Evolutionary conservation across 2,329 filamentous ascomycete species (phyloP), one percentile per base, ranked within the genome.

Genomic region (Alternaria conjuncta): DNA sequence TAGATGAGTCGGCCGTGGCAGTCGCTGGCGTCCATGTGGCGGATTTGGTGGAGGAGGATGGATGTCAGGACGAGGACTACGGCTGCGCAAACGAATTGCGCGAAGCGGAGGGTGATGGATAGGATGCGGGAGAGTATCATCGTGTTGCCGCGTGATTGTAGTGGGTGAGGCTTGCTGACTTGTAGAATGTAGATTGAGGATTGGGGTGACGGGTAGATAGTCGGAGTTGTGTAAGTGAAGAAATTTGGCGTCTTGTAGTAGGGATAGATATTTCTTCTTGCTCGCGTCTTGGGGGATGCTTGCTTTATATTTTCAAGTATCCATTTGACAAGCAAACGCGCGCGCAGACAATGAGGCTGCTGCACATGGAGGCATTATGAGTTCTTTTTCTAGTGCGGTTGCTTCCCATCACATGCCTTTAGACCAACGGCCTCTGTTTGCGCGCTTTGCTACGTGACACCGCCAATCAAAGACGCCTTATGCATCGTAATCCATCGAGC

Each of bases 1-100:
- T 93, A 94, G 80, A 94, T 92, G 83, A 90, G 90, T 59, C 91
- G 88, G 46, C 85, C 87, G 44, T 86, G 81, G 20, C 84, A 80
- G 85, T 87, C 89, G 63, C 83, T 78, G 57, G 84, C 82, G 44
- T 83, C 78, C 45, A 82, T 65, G 36, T 72, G 61, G 64, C 64
- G 46, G 26, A 61, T 55, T 44, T 70, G 23, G 44, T 70, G 21
- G 23, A 70, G 58, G 68, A 73, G 70, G 51, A 64, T 53, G 30
- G 69, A 54, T 13, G 63, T 50, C 25, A 71, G 41, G 46, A 67
- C 55, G 20, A 65, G 61, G 75, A 82, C 66, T 78, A 93, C 90
- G 71, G 87, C 85, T 15, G 86, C 89, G 75, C 91, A 93, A 73
- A 84, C 87, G 67, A 94, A 85, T 81, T 93, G 84, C 71, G 84